These are phyloP conservation scores for Penicillium verrucosum DNA, from an alignment of 2,329 filamentous ascomycete genomes.

Conservation along the genomic window DNA sequence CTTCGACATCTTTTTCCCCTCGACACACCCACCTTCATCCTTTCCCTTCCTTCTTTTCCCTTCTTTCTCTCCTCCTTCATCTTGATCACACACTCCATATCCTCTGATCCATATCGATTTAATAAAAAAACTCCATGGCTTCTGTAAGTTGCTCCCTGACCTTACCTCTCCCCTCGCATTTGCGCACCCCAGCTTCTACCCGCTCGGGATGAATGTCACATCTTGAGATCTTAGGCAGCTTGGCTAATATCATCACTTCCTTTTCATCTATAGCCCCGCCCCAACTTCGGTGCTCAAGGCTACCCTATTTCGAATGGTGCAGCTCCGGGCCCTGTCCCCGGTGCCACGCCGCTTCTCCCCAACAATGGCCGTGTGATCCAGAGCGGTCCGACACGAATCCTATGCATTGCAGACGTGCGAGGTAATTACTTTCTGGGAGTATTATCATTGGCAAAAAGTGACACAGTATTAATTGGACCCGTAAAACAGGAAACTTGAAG, in stretches of 20 bases:
- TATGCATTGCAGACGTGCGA: constrained; percentile 52
- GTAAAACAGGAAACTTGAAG: constrained; percentile 75
- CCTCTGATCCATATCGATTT: background rate
- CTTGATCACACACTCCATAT: background rate
- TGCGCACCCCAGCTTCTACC: constrained; percentile 17
- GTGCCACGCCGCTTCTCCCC: constrained; percentile 48
- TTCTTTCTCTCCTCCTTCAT: constrained; percentile 11
- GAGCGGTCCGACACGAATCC: constrained; percentile 45
- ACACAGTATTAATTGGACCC: constrained; percentile 16
- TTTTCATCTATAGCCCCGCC: constrained; percentile 38
- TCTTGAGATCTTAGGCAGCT: background rate
- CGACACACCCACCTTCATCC: constrained; percentile 7
- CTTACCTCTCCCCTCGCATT: constrained; percentile 15
- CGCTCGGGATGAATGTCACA: constrained; percentile 2
- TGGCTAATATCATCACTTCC: constrained; percentile 21
- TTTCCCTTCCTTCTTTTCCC: constrained; percentile 8
- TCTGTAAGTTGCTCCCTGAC: constrained; percentile 40
- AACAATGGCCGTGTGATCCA: constrained; percentile 52
- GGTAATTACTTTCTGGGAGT: constrained; percentile 32
- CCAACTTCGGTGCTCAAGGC: constrained; percentile 44
- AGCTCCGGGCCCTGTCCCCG: constrained; percentile 42
- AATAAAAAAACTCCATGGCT: constrained; percentile 40
- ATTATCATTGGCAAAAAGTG: background rate
- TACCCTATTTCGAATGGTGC: constrained; percentile 49
- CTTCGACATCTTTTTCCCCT: constrained; percentile 22